Base-by-base conservation (phyloP, 371 early-diverging fungal genomes). In the Rhizopus sp. region DNA sequence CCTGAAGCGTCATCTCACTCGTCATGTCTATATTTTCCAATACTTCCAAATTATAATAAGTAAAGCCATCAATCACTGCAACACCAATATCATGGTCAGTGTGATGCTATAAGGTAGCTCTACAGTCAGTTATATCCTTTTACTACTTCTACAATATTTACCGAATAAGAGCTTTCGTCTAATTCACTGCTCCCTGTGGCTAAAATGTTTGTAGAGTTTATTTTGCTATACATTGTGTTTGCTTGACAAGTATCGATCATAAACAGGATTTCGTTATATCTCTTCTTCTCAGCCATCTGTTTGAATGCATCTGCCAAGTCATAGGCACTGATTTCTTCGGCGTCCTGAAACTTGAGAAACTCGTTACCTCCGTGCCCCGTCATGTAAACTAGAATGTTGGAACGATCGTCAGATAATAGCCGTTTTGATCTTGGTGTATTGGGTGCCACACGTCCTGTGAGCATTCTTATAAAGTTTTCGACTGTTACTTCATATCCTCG, bases 161-260 rank as follows among this genome's bases (percentile, higher is more conserved):
- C 88, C n/a, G 97, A 96, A 69, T 95, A 96, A 3, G 97, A 96
- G 64, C 89, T 95, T 69, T 98, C 88, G 29, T 91, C 93, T 31
- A 87, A 80, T 48, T 79, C 61, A 61, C 92, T 90, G 47, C 94
- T 94, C 10, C 95, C 96, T 5, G 94, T 91, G 32, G 95, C 90
- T 31, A 97, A 58, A 15, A 98, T 87, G 67, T 96, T 94, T 16
- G 97, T 96, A 5, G 96, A 91, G 54, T 92, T 86, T 50, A 98
- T 88, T 62, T 89, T 86, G 64, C 86, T 82, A 58, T 90, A 96
- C 92, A 98, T 90, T 6, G 97, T 93, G 59, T 93, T 94, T 13
- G 98, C 98, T 73, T 98, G 97, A 67, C 98, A 98, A 3, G 98
- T 97, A 68, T 98, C 98, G 53, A 94, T 90, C 87, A 98, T 92